These are phyloP conservation scores for Abrus precatorius DNA, from an alignment of 306 rosid genomes.

Conservation along the genomic window DNA sequence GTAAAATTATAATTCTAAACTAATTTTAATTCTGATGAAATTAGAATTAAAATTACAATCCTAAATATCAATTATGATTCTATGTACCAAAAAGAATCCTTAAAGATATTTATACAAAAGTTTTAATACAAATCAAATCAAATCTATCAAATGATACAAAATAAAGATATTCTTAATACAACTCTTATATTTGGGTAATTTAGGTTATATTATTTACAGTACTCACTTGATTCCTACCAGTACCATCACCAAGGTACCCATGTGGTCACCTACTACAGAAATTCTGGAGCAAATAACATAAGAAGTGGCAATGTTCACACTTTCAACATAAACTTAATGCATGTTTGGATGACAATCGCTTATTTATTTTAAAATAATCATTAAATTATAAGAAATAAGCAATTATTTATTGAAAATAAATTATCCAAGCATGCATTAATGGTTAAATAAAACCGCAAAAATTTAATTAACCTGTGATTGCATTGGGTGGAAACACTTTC, in stretches of 20 bases:
- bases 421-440: not conserved
- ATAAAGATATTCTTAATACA: not conserved
- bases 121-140: not conserved
- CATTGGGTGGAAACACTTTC: conserved; percentile 78
- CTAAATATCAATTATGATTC: too few relatives aligned
- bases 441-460: conserved; percentile 25
- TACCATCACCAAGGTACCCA: conserved; percentile 4
- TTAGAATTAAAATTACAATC: too few relatives aligned
- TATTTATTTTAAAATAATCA: too few relatives aligned
- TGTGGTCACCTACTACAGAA: not conserved
- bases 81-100: too few relatives aligned
- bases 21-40: too few relatives aligned
- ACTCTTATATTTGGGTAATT: not conserved
- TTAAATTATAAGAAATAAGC: too few relatives aligned
- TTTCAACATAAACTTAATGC: not conserved
- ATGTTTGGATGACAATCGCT: too few relatives aligned
- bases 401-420: too few relatives aligned
- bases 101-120: not conserved
- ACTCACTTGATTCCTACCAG: not conserved
- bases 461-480: conserved; percentile 48
- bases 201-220: conserved; percentile 32
- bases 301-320: conserved; percentile 31
- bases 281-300: conserved; percentile 19
- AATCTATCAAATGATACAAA: not conserved
- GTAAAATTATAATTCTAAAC: too few relatives aligned